Evolutionary conservation across 305 asterid genomes (phyloP), one percentile per base, ranked within the genome.

Genomic region (Rubia tinctorum): DNA sequence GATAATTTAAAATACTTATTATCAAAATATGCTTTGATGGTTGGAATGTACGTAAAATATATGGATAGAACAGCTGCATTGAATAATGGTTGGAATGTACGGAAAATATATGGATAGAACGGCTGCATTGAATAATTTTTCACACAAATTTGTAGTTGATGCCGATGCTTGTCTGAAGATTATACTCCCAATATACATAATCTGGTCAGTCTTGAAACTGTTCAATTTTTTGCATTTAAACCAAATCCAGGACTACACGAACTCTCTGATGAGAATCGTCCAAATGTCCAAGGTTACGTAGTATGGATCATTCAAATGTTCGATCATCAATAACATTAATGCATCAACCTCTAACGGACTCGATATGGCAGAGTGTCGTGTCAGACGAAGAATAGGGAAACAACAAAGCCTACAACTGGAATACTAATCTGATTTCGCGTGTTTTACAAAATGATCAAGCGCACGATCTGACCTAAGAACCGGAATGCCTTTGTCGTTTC

Each of bases 401-500:
- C 40, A 37, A 37, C 40, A 37, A 37, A 37, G 40, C 40, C 40
- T 69, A 34, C 15, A 34, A 30, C 18, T 8, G 73, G 30, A 30
- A 13, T 23, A 47, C 39, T 39, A 40, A 15, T 45, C 64, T 11
- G 40, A 55, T n/a, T 34, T 27, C 56, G 40, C 56, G 8, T 68
- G 47, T 30, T 77, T 84, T 70, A 85, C 81, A 86, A 79, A 74
- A 93, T 84, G 80, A 93, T 93, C 64, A 93, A 82, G 71, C 97
- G 88, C 60, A 91, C 88, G 14, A 93, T 91, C 85, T 91, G 97
- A 78, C 96, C 97, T 71, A 94, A 81, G 79, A 73, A 91, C 42
- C 95, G 92, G 81, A 89, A 91, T 56, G 96, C 87, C 83, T 94
- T 94, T 7, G 96, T 87, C 56, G 89, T 73, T 88, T 94, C 97